These are phyloP conservation scores for Periconia sp. DNA, from an alignment of 2,329 filamentous ascomycete genomes.

Conservation along the genomic window DNA sequence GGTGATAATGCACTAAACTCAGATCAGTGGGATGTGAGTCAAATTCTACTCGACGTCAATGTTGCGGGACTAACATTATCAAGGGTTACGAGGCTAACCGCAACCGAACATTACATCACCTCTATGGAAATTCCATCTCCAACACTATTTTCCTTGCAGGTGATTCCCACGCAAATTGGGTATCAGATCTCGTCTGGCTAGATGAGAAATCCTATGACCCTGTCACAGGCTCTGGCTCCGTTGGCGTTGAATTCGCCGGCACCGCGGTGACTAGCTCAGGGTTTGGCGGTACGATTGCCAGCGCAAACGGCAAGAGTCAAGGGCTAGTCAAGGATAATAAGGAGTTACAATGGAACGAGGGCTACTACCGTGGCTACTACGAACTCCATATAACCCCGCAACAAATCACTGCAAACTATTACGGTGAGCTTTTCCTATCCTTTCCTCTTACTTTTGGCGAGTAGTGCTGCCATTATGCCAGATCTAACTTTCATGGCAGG, in stretches of 20 bases:
- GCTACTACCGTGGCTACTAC: constrained; percentile 76
- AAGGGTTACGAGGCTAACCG: constrained; percentile 71
- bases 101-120: constrained; percentile 70
- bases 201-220: constrained; percentile 45
- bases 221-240: constrained; percentile 43
- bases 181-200: constrained; percentile 50
- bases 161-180: constrained; percentile 70
- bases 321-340: constrained; percentile 54
- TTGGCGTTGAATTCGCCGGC: constrained; percentile 62
- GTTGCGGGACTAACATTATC: constrained; percentile 19
- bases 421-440: constrained; percentile 50
- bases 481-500: constrained; percentile 12
- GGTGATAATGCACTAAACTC: constrained; percentile 48
- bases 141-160: constrained; percentile 76
- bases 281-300: constrained; percentile 57
- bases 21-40: constrained; percentile 62
- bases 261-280: constrained; percentile 68
- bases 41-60: neutral
- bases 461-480: too few species aligned
- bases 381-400: constrained; percentile 63
- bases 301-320: constrained; percentile 50
- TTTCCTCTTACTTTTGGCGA: too few species aligned
- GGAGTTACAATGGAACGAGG: constrained; percentile 73
- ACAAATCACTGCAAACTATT: constrained; percentile 66
- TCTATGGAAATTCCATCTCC: constrained; percentile 69